Percentiles rank a stretch among this genome's conserved stretches.
These are phyloP conservation scores for Cyberlindnera euphorbiiphila DNA, from an alignment of 805 yeast species.

Conservation along the genomic window DNA sequence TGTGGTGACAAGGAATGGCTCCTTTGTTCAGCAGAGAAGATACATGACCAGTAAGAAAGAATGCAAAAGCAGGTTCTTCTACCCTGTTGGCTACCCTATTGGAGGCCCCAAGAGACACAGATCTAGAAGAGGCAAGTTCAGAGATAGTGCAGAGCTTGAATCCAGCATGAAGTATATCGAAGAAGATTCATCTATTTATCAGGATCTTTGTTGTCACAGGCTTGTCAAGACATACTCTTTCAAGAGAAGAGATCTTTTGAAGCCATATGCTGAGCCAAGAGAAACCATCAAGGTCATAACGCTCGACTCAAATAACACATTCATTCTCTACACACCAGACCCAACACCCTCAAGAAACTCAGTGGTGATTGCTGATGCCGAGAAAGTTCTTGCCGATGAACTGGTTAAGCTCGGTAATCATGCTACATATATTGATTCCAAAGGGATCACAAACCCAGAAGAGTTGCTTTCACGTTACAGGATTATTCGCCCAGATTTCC, in stretches of 20 bases:
- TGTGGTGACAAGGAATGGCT: slow-evolving; percentile 13
- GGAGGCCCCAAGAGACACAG: slow-evolving; percentile 22
- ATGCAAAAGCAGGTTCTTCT: slow-evolving; percentile 18
- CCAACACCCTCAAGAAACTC: slow-evolving; percentile 22
- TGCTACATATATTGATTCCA: slow-evolving; percentile 4
- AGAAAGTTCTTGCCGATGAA: slow-evolving; percentile 21
- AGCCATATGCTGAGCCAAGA: slow-evolving; percentile 15
- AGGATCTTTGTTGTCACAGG: slow-evolving; percentile 23
- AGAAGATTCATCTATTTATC: slow-evolving; percentile 22
- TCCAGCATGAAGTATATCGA: slow-evolving; percentile 23
- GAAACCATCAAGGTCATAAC: slow-evolving; percentile 19
- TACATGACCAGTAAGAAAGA: slow-evolving; percentile 24
- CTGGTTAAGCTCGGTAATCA: slow-evolving; percentile 20
- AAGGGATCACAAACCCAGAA: neutral
- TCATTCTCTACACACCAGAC: slow-evolving; percentile 25
- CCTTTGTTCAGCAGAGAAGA: slow-evolving; percentile 18
- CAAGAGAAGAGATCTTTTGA: slow-evolving; percentile 9
- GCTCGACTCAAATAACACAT: slow-evolving; percentile 27
- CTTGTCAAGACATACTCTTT: slow-evolving; percentile 14
- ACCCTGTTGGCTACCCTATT: slow-evolving; percentile 27
- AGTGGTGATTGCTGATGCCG: slow-evolving; percentile 21
- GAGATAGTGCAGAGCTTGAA: slow-evolving; percentile 23
- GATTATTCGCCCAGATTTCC: slow-evolving; percentile 14
- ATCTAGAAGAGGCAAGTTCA: slow-evolving; percentile 25
- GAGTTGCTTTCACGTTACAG: slow-evolving; percentile 11